Base-by-base conservation (phyloP, 1,284 basidiomycete genomes). In the Gymnopus androsaceus region DNA sequence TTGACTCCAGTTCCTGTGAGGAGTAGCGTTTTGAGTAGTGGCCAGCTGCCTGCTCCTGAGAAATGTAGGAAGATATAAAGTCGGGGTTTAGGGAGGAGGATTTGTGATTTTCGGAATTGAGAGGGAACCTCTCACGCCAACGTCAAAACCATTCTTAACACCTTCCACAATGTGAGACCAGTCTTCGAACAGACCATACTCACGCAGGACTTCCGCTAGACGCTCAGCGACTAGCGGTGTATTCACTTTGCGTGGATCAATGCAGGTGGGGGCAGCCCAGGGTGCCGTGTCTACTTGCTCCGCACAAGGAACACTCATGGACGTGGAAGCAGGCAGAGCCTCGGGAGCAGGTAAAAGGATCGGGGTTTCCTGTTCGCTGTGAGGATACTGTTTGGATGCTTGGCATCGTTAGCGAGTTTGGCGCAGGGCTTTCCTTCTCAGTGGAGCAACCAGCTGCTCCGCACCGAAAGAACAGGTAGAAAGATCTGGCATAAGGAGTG, bases 141-240 rank as follows among this genome's bases (percentile, higher is more conserved):
- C 61, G 36, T 67, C 59, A 57, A 75, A 75, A 21, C 73, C 71
- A n/a, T n/a, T n/a, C n/a, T n/a, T n/a, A n/a, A 41, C 38, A 6
- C 38, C 38, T 8, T 41, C 38, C 15, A 41, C 38, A 6, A 41
- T 17, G n/a, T 41, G 38, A 6, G 7, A n/a, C 38, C 38, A 41
- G 15, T 41, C 38, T 17, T 17, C n/a, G 6, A 41, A n/a, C 8
- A 41, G 7, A 8, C 38, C 38, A 21, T 8, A 41, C 38, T 7
- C 6, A 8, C 8, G 6, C n/a, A 41, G 38, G 15, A 41, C 38
- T n/a, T 41, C 8, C 6, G 8, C 7, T 7, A 41, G 15, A 6
- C n/a, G 7, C 38, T 8, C 38, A 6, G 38, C n/a, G 38, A 8
- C 38, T 8, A 41, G 38, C 7, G 38, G 38, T 21, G 38, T 17